These are phyloP conservation scores for Echinosophora koreensis DNA, from an alignment of 306 rosid genomes.

Conservation along the genomic window DNA sequence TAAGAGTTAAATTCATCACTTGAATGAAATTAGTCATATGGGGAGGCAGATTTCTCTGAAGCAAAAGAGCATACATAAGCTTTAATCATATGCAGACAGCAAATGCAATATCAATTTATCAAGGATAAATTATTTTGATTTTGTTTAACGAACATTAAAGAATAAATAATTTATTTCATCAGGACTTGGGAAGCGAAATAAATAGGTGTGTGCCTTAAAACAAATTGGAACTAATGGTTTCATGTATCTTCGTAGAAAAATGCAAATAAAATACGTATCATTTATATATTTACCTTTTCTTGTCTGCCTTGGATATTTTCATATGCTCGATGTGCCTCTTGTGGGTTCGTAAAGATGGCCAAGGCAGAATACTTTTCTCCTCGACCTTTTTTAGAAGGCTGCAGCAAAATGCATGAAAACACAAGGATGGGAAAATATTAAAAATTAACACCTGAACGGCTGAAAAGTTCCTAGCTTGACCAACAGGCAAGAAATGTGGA, in stretches of 20 bases:
- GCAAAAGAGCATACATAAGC: slow-evolving; percentile 17
- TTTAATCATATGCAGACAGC: slow-evolving; percentile 9
- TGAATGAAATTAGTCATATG: slow-evolving; percentile 11
- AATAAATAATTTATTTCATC: slow-evolving; percentile 3
- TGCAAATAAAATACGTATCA: slow-evolving; percentile 16
- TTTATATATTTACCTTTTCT: slow-evolving; percentile 58
- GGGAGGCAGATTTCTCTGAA: slow-evolving; percentile 5
- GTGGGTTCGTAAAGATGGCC: slow-evolving; percentile 63
- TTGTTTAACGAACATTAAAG: not conserved
- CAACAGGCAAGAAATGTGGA: not conserved
- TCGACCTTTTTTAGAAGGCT: slow-evolving; percentile 60
- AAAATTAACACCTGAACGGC: not conserved
- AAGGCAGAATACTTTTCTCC: slow-evolving; percentile 63
- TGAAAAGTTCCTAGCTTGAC: not conserved
- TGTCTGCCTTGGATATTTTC: slow-evolving; percentile 60
- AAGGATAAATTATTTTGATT: slow-evolving; percentile 24
- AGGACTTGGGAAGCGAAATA: not conserved
- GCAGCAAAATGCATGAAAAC: slow-evolving; percentile 48
- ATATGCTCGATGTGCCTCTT: slow-evolving; percentile 70
- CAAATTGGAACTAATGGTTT: slow-evolving; percentile 3
- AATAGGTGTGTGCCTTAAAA: not conserved
- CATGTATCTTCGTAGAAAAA: slow-evolving; percentile 20
- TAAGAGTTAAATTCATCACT: slow-evolving; percentile 15
- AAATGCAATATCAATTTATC: slow-evolving; percentile 12
- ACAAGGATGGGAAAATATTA: slow-evolving; percentile 25